Evolutionary conservation across 371 early-diverging fungal species (phyloP), one percentile per base, ranked within the genome.

Genomic region (Mortierella sp.): DNA sequence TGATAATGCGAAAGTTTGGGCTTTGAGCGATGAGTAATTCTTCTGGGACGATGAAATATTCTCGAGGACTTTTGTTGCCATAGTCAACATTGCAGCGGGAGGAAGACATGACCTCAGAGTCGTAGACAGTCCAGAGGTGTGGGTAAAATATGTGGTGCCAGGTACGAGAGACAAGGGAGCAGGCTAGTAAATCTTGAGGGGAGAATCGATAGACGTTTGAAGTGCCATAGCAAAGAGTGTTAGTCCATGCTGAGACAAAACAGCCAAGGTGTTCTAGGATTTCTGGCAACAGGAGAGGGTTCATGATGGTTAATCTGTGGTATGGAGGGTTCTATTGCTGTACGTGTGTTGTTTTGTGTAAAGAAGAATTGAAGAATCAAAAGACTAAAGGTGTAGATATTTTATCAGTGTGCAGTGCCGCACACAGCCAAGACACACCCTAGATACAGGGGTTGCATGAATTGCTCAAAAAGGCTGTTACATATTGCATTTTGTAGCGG

Each of bases 91-190:
- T 15, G 16, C 45, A 13, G 13, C 22, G 38, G 61, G 60, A 16
- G 11, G 1, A 41, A 47, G 50, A 32, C 74, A 73, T 73, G 58
- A 24, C 43, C 15, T 64, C 10, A 40, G 68, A 58, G 43, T 74
- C 74, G 45, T 69, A 76, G 21, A 70, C 32, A 10, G 61, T 61
- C 70, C 70, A 76, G 11, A 76, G 69, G 19, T 38, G 41, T 0
- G 61, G 70, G 43, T 70, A 70, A 33, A 76, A 76, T 19, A 58
- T 45, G 0, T 7, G 47, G 41, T 67, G 62, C 76, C 76, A 76
- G 3, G 36, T 33, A 0, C 61, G 43, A 22, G 66, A 76, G 58
- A 63, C 63, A n/a, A 62, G 66, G 4, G 76, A 21, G 28, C 58
- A 60, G 28, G 66, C 47, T 15, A 69, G 19, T 22, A 70, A 21